Evolutionary conservation across 2,329 filamentous ascomycete genomes (phyloP).

Genomic region (Hypoxylon sp.): DNA sequence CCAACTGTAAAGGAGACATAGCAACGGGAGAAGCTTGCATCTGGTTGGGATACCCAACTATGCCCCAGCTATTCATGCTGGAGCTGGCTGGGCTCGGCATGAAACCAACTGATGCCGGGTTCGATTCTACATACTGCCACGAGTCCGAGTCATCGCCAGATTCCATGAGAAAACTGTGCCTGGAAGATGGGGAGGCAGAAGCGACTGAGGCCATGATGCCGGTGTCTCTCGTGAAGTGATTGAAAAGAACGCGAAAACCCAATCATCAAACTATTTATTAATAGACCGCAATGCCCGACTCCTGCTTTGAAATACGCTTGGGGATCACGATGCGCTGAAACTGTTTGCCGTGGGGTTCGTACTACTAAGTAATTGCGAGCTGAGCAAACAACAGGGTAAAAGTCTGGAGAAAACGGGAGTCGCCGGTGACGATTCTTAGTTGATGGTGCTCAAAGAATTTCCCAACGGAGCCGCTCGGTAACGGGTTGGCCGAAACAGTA

Average conservation of each 20-base stretch:
- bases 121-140: slow-evolving; percentile 52
- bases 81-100: slow-evolving; percentile 64
- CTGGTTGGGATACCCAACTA: slow-evolving; percentile 57
- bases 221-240: slow-evolving; percentile 17
- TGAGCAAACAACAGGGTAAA: slow-evolving; percentile 36
- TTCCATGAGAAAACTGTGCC: slow-evolving; percentile 48
- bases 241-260: slow-evolving; percentile 20
- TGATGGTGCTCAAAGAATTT: slow-evolving; percentile 10
- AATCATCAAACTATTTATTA: slow-evolving; percentile 33
- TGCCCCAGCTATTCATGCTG: slow-evolving; percentile 64
- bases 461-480: slow-evolving; percentile 28
- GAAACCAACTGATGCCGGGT: slow-evolving; percentile 55
- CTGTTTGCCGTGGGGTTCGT: slow-evolving; percentile 41
- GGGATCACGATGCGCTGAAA: slow-evolving; percentile 20
- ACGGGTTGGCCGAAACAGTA: slow-evolving; percentile 24
- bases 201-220: slow-evolving; percentile 51
- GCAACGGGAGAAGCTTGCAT: slow-evolving; percentile 52
- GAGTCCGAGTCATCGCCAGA: slow-evolving; percentile 53
- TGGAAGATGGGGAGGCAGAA: slow-evolving; percentile 50
- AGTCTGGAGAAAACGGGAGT: slow-evolving; percentile 4
- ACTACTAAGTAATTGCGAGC: slow-evolving; percentile 20
- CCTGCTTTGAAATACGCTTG: slow-evolving; percentile 4
- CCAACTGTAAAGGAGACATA: slow-evolving; percentile 59
- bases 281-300: slow-evolving; percentile 9
- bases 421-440: slow-evolving; percentile 25